Evolutionary conservation across 768 basidiomycete genomes (phyloP).

Genomic region (Chiua virens): DNA sequence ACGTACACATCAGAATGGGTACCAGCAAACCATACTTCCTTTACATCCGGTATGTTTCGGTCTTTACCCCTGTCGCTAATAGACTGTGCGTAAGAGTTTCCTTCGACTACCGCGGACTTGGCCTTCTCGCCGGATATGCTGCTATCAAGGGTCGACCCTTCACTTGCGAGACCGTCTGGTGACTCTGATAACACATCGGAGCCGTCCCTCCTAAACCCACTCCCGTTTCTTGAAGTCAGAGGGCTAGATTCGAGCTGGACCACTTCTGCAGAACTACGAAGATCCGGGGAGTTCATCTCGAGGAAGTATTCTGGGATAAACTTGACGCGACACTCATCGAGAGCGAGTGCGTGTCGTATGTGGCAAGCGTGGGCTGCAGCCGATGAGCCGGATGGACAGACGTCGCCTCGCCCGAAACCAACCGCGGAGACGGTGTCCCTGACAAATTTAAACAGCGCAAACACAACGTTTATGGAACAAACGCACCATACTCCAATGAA

Average conservation of each 20-base stretch:
- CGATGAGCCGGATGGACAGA: constrained; percentile 52
- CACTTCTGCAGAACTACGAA: constrained; percentile 15
- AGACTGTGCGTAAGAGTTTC: background rate
- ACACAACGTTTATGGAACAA: background rate
- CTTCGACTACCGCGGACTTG: background rate
- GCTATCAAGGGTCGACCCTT: constrained; percentile 2
- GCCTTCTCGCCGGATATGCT: background rate
- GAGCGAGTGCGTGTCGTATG: constrained; percentile 62
- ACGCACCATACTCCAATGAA: constrained; percentile 53
- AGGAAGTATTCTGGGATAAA: constrained; percentile 46
- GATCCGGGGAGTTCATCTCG: constrained; percentile 25
- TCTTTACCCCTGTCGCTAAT: background rate
- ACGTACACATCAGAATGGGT: constrained; percentile 35
- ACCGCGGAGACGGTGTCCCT: constrained; percentile 71
- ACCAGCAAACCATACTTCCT: constrained; percentile 66
- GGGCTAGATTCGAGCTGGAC: constrained; percentile 16
- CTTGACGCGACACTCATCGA: constrained; percentile 60
- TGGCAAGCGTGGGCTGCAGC: constrained; percentile 53
- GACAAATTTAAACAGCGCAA: background rate
- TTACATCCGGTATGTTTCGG: constrained; percentile 25
- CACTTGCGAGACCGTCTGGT: background rate
- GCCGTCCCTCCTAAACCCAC: background rate
- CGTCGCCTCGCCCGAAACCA: constrained; percentile 45
- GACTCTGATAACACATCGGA: background rate
- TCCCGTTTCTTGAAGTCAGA: background rate